These are phyloP conservation scores for Chamaecrista fasciculata DNA, from an alignment of 306 rosid genomes.

Conservation along the genomic window DNA sequence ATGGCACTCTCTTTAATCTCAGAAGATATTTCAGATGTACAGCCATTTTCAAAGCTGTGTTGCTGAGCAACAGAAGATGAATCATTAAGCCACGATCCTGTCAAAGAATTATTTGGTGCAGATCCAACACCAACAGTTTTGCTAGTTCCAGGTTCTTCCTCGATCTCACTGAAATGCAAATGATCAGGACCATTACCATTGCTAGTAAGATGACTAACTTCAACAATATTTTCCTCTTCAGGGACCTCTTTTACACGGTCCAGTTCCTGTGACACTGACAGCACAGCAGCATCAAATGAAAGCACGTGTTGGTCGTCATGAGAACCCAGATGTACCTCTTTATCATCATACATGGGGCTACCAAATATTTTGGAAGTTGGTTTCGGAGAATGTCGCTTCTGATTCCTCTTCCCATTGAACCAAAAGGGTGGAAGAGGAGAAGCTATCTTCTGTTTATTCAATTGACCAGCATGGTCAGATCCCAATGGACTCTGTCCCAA, in stretches of 20 bases:
- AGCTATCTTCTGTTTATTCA: conserved; percentile 56
- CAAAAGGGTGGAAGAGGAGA: conserved; percentile 87
- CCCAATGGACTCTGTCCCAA: conserved; percentile 95
- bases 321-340: conserved; percentile 42
- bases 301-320: conserved; percentile 60
- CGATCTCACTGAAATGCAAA: conserved; percentile 47
- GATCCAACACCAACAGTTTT: conserved; percentile 36
- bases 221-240: conserved; percentile 53
- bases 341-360: conserved; percentile 80
- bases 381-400: conserved; percentile 63
- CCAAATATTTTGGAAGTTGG: conserved; percentile 69
- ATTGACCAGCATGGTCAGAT: conserved; percentile 61
- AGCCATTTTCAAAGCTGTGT: conserved; percentile 53
- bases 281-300: conserved; percentile 88
- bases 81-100: conserved; percentile 45
- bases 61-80: conserved; percentile 43
- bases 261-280: conserved; percentile 78
- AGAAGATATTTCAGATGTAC: conserved; percentile 46
- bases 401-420: conserved; percentile 65
- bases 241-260: conserved; percentile 75
- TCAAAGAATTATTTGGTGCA: conserved; percentile 17
- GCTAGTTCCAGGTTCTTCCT: conserved; percentile 55
- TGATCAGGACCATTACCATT: conserved; percentile 40
- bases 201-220: conserved; percentile 35
- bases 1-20: conserved; percentile 88